Evolutionary conservation across 2,329 filamentous ascomycete genomes (phyloP).

Genomic region (Neoascochyta sp.): DNA sequence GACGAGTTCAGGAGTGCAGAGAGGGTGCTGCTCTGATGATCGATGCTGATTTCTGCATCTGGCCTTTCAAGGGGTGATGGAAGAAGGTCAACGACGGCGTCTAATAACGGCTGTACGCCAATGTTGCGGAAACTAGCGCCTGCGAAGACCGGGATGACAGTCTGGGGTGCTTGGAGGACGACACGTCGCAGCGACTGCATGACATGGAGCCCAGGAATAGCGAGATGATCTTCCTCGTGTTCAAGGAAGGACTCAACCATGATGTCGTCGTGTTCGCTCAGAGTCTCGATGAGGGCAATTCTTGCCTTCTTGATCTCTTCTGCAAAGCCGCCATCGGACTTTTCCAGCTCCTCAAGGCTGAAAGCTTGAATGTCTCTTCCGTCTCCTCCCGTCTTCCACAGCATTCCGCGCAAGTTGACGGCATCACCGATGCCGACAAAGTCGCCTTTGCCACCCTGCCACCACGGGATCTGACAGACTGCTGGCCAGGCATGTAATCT

Average conservation of each 20-base stretch:
- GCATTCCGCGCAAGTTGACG: conserved; percentile 68
- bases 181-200: conserved; percentile 70
- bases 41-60: conserved; percentile 71
- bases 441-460: conserved; percentile 66
- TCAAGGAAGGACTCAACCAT: conserved; percentile 84
- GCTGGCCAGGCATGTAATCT: conserved; percentile 80
- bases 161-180: conserved; percentile 64
- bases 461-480: conserved; percentile 94
- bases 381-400: conserved; percentile 66
- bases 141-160: conserved; percentile 81
- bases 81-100: conserved; percentile 82
- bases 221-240: conserved; percentile 66
- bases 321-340: conserved; percentile 50
- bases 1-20: conserved; percentile 43
- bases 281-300: conserved; percentile 70
- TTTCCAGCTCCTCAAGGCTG: conserved; percentile 52
- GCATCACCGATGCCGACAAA: conserved; percentile 84
- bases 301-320: conserved; percentile 73
- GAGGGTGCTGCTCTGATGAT: conserved; percentile 54
- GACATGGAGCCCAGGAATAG: conserved; percentile 63
- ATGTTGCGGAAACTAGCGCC: conserved; percentile 93
- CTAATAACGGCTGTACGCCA: conserved; percentile 85
- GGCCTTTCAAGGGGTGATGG: conserved; percentile 78
- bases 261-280: conserved; percentile 83
- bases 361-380: conserved; percentile 60